These are phyloP conservation scores for Penicillium antarcticum DNA, from an alignment of 495 filamentous ascomycete species.

Conservation along the genomic window DNA sequence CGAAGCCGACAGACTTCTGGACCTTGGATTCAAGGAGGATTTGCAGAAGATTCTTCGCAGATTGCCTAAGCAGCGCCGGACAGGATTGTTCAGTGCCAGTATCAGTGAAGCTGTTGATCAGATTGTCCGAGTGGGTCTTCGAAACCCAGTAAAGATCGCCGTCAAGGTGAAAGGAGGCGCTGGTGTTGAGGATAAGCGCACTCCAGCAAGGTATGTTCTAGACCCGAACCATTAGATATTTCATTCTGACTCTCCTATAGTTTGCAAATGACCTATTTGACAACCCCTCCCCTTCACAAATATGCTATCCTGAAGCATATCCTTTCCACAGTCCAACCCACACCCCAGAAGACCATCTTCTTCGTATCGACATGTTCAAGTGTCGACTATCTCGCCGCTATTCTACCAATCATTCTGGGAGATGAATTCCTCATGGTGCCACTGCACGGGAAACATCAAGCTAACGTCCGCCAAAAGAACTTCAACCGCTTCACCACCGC, in stretches of 20 bases:
- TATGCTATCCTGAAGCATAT: constrained; percentile 69
- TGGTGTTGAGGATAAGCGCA: constrained; percentile 79
- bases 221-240: background rate
- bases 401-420: constrained; percentile 65
- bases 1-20: constrained; percentile 88
- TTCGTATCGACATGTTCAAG: constrained; percentile 92
- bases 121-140: constrained; percentile 85
- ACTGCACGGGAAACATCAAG: constrained; percentile 84
- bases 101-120: constrained; percentile 89
- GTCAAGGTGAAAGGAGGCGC: constrained; percentile 82
- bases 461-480: constrained; percentile 76
- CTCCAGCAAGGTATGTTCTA: constrained; percentile 62
- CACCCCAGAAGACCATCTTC: constrained; percentile 79
- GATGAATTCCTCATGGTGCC: constrained; percentile 64
- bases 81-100: constrained; percentile 89
- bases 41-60: constrained; percentile 79
- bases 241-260: constrained; percentile 25
- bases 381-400: constrained; percentile 86
- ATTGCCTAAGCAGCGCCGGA: constrained; percentile 89
- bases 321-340: constrained; percentile 62
- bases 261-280: constrained; percentile 86
- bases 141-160: constrained; percentile 89
- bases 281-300: constrained; percentile 71
- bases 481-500: constrained; percentile 72
- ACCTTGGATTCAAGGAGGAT: constrained; percentile 93